A percentile compares a stretch with the other conserved stretches of the same genome.
phyloP scores from a whole-genome alignment of 2,329 filamentous ascomycete species.

The Penicillium vulpinum region DNA sequence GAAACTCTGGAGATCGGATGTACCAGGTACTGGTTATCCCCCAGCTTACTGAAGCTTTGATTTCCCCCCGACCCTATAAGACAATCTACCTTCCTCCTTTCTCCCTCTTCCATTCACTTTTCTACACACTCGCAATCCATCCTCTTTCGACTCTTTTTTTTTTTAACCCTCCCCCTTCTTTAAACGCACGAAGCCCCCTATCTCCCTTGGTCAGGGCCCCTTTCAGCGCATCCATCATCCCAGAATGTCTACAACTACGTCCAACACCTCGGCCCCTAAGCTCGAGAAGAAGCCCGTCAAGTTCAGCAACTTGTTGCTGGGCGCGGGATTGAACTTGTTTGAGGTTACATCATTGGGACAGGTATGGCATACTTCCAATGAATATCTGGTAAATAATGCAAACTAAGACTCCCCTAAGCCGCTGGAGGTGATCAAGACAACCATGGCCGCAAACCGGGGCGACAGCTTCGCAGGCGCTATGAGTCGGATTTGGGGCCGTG shows the following conservation, averaged over 20 bases:
- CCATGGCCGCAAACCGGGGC: slow-evolving; percentile 94
- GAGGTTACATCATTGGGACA: slow-evolving; percentile 74
- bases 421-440: slow-evolving; percentile 98
- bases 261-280: slow-evolving; percentile 54
- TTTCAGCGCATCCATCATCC: slow-evolving; percentile 59
- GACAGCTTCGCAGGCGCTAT: slow-evolving; percentile 84
- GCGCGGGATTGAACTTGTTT: slow-evolving; percentile 92
- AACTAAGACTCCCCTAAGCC: slow-evolving; percentile 59
- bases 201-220: slow-evolving; percentile 98
- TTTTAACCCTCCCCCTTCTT: slow-evolving; percentile 27
- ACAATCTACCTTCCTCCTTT: slow-evolving; percentile 16
- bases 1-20: slow-evolving; percentile 9
- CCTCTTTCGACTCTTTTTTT: slow-evolving; percentile 17
- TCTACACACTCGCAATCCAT: slow-evolving; percentile 17
- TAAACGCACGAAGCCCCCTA: slow-evolving; percentile 79
- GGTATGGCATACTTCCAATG: slow-evolving; percentile 41
- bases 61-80: slow-evolving; percentile 22
- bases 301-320: slow-evolving; percentile 97
- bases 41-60: slow-evolving; percentile 15
- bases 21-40: slow-evolving; percentile 7
- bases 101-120: slow-evolving; percentile 19
- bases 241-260: slow-evolving; percentile 54
- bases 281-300: slow-evolving; percentile 99
- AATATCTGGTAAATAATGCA: neutral
- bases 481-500: slow-evolving; percentile 85